These are phyloP conservation scores for Craterostigma plantagineum DNA, from an alignment of 257 asterid species.

Conservation along the genomic window DNA sequence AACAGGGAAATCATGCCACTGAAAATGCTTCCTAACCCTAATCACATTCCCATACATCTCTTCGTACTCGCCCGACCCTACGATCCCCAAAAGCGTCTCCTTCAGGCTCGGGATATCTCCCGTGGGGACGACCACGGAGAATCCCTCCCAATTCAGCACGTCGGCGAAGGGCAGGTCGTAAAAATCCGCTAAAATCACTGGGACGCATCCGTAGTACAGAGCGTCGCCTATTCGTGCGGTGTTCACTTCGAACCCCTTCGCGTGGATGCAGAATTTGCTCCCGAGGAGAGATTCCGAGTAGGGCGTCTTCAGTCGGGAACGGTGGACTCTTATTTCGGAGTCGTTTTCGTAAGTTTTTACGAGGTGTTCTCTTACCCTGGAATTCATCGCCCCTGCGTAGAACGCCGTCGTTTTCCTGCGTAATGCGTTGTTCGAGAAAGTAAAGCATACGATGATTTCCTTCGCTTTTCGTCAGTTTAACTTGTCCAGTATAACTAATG, in stretches of 20 bases:
- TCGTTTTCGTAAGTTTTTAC: slow-evolving; percentile 40
- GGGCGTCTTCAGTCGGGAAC: slow-evolving; percentile 40
- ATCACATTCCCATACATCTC: slow-evolving; percentile 46
- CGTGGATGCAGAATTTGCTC: slow-evolving; percentile 85
- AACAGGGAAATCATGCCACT: slow-evolving; percentile 33
- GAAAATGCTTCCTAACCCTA: slow-evolving; percentile 50
- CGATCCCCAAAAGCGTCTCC: slow-evolving; percentile 21
- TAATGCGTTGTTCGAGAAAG: too few species aligned
- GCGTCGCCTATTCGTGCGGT: slow-evolving; percentile 80
- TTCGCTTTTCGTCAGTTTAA: too few species aligned
- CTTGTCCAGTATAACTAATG: too few species aligned
- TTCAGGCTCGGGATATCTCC: slow-evolving; percentile 46
- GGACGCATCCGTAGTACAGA: slow-evolving; percentile 74
- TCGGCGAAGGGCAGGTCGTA: slow-evolving; percentile 79
- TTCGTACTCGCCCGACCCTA: slow-evolving; percentile 18
- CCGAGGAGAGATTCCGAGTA: slow-evolving; percentile 59
- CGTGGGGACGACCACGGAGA: slow-evolving; percentile 38
- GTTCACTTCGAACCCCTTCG: slow-evolving; percentile 87
- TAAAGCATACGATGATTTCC: not conserved
- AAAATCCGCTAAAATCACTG: slow-evolving; percentile 61
- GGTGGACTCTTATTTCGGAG: slow-evolving; percentile 40
- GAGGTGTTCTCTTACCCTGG: slow-evolving; percentile 27
- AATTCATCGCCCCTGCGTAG: slow-evolving; percentile 89
- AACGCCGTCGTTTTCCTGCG: slow-evolving; percentile 57
- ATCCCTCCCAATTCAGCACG: slow-evolving; percentile 47